Conservation (phyloP, 208 protist species). For the Crithidia bombi region DNA sequence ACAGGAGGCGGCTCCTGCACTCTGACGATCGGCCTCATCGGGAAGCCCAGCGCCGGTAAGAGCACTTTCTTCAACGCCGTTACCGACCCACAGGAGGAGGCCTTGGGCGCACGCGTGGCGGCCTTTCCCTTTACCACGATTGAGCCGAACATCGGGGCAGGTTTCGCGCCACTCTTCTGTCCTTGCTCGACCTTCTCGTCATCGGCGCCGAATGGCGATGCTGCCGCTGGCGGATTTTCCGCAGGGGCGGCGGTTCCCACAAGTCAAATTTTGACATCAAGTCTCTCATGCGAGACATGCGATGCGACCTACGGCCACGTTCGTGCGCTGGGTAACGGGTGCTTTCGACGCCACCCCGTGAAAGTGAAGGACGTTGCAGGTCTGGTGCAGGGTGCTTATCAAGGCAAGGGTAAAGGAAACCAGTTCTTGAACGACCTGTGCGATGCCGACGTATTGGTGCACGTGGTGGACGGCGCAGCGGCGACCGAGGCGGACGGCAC, state of each 20-base stretch:
- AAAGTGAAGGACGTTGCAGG: constrained; percentile 93
- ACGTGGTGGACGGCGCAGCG: constrained; percentile 93
- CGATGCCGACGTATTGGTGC: constrained; percentile 93
- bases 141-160: constrained; percentile 87
- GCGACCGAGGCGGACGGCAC: constrained; percentile 90
- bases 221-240: not conserved
- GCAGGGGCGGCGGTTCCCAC: not conserved
- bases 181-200: constrained; percentile 51
- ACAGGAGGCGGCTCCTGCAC: constrained; percentile 63
- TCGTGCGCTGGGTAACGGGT: constrained; percentile 24
- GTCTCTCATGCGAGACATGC: constrained; percentile 32
- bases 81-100: constrained; percentile 79
- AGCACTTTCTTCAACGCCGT: constrained; percentile 95
- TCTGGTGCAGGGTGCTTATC: constrained; percentile 94
- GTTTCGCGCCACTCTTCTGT: constrained; percentile 69
- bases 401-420: constrained; percentile 93
- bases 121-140: constrained; percentile 96
- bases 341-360: constrained; percentile 80
- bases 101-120: constrained; percentile 84
- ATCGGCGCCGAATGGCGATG: not conserved
- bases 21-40: constrained; percentile 93
- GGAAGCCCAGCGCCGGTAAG: constrained; percentile 93
- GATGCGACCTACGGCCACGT: constrained; percentile 78
- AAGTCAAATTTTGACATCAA: constrained; percentile 11
- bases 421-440: constrained; percentile 96